These are phyloP conservation scores for Epichloe bromicola DNA, from an alignment of 2,329 filamentous ascomycete genomes.

Conservation along the genomic window DNA sequence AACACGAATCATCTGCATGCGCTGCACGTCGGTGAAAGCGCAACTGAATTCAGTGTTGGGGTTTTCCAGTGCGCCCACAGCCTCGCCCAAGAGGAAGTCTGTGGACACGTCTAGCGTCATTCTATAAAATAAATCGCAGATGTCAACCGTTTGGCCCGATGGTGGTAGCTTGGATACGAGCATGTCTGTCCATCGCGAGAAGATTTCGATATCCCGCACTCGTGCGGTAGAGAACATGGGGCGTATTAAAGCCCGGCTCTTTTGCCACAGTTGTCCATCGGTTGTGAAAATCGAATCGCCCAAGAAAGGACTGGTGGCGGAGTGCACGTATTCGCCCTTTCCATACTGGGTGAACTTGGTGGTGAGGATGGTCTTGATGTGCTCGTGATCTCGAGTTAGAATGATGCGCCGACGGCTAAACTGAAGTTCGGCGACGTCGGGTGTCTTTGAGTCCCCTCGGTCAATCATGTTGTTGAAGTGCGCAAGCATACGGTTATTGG, in stretches of 20 bases:
- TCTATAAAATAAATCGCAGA: slow-evolving; percentile 1
- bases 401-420: slow-evolving; percentile 45
- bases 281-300: slow-evolving; percentile 67
- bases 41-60: slow-evolving; percentile 58
- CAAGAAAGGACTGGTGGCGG: slow-evolving; percentile 62
- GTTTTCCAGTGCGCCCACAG: slow-evolving; percentile 21
- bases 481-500: slow-evolving; percentile 1
- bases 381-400: slow-evolving; percentile 72
- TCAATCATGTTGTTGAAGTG: not conserved
- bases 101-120: not conserved
- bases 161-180: slow-evolving; percentile 2
- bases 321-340: slow-evolving; percentile 63
- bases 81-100: not conserved
- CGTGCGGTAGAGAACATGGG: slow-evolving; percentile 81
- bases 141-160: not conserved
- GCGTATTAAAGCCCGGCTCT: slow-evolving; percentile 62
- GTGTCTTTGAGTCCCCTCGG: not conserved
- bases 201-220: slow-evolving; percentile 65
- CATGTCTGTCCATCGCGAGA: slow-evolving; percentile 36
- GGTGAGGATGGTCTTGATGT: slow-evolving; percentile 78
- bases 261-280: slow-evolving; percentile 66
- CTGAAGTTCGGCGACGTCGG: slow-evolving; percentile 34
- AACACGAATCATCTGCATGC: slow-evolving; percentile 38
- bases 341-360: slow-evolving; percentile 76
- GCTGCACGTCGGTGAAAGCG: slow-evolving; percentile 68